Percentiles rank a stretch among this genome's conserved stretches.
Conservation (phyloP, 352 stramenopile species). For the Phytophthora litchii region DNA sequence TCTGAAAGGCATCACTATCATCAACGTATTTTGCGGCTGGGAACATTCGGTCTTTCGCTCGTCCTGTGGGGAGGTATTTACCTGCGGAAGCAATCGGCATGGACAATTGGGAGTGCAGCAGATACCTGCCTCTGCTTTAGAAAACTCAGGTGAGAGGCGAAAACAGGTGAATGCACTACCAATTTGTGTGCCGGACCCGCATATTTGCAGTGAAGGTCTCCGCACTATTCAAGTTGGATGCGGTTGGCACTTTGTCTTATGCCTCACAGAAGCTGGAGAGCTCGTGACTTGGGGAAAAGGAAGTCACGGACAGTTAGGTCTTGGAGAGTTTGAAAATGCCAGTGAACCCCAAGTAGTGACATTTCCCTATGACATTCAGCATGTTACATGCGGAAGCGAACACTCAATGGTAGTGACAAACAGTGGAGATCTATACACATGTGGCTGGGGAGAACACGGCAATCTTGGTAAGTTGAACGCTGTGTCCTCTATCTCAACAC, state of each 20-base stretch:
- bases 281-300: constrained; percentile 80
- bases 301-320: constrained; percentile 72
- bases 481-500: neutral
- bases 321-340: constrained; percentile 30
- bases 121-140: neutral
- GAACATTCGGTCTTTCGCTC: constrained; percentile 77
- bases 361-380: constrained; percentile 37
- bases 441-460: constrained; percentile 84
- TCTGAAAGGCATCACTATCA: constrained; percentile 25
- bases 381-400: constrained; percentile 80
- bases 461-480: constrained; percentile 66
- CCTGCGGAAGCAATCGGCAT: constrained; percentile 80
- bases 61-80: constrained; percentile 41
- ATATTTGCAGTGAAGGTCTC: constrained; percentile 25
- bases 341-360: constrained; percentile 19
- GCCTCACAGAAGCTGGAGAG: constrained; percentile 33
- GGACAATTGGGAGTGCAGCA: constrained; percentile 59
- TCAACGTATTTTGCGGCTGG: constrained; percentile 74
- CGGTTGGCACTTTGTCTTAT: constrained; percentile 85
- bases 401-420: constrained; percentile 65
- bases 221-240: constrained; percentile 45
- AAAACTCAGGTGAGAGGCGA: constrained; percentile 3
- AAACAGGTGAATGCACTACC: constrained; percentile 40
- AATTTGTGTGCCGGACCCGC: constrained; percentile 21
- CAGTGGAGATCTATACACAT: constrained; percentile 68